Conservation (phyloP, 768 basidiomycete genomes). For the Flagelloscypha sp. region DNA sequence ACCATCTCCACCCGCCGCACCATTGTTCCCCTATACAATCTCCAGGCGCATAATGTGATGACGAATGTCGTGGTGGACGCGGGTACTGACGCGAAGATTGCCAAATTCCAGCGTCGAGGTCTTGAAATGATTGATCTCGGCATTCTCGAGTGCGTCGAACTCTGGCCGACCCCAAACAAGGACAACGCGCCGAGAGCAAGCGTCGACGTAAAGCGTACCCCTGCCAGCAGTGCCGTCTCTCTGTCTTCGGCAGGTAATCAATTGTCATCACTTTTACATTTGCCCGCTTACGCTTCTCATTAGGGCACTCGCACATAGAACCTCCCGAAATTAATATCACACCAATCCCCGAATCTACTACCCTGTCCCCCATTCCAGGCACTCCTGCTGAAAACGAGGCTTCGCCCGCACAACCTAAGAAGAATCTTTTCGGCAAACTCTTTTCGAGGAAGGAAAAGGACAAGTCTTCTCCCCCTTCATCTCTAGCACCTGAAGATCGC, state of each 20-base stretch:
- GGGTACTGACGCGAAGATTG: constrained; percentile 81
- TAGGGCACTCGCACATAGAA: too few species aligned
- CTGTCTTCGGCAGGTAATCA: constrained; percentile 17
- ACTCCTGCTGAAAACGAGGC: constrained; percentile 12
- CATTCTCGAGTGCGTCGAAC: constrained; percentile 73
- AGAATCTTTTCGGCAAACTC: constrained; percentile 57
- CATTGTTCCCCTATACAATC: constrained; percentile 81
- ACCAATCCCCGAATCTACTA: too few species aligned
- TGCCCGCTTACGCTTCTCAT: too few species aligned
- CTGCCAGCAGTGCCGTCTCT: constrained; percentile 13
- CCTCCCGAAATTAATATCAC: constrained; percentile 9
- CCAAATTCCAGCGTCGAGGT: constrained; percentile 64
- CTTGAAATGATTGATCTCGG: constrained; percentile 74
- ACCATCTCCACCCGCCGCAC: constrained; percentile 48
- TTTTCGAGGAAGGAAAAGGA: constrained; percentile 50
- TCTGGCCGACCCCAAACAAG: constrained; percentile 39
- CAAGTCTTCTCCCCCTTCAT: constrained; percentile 11
- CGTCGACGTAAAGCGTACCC: constrained; percentile 13
- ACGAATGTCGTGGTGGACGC: constrained; percentile 82
- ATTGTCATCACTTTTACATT: too few species aligned
- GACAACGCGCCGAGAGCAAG: constrained; percentile 22
- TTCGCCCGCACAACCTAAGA: constrained; percentile 36
- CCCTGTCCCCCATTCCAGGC: constrained; percentile 15
- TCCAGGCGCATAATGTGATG: constrained; percentile 83
- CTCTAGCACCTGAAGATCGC: too few species aligned